A percentile compares a stretch with the other conserved stretches of the same genome.
Conservation (phyloP, 2,329 filamentous ascomycete species). For the Trichoderma afroharzianum region DNA sequence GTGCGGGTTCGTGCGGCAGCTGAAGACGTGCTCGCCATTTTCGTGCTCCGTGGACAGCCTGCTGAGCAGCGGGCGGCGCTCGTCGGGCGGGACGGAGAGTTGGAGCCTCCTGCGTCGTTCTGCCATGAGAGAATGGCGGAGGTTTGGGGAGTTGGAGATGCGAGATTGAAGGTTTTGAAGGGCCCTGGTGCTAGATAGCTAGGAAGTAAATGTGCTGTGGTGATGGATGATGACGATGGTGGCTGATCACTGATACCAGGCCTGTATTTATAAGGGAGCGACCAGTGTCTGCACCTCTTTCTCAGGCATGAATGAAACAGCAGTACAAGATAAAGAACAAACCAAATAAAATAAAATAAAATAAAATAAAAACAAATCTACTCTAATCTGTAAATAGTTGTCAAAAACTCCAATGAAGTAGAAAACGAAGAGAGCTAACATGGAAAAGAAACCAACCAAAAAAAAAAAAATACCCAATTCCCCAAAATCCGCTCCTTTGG, state of each 20-base stretch:
- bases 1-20: conserved; percentile 56
- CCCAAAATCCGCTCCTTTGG: background rate
- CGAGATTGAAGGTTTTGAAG: background rate
- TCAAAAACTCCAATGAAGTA: background rate
- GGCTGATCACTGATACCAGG: background rate
- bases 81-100: conserved; percentile 29
- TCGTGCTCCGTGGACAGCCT: conserved; percentile 30
- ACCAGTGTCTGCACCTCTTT: background rate
- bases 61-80: conserved; percentile 36
- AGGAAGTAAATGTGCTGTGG: background rate
- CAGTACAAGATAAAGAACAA: background rate
- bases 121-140: conserved; percentile 17
- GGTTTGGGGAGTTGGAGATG: background rate
- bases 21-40: conserved; percentile 41
- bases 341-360: background rate
- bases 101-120: conserved; percentile 30
- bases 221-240: background rate
- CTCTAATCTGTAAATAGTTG: background rate
- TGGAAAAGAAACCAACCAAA: background rate
- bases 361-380: background rate
- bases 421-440: background rate
- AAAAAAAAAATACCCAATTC: background rate
- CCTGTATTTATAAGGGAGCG: background rate
- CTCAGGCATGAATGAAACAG: background rate
- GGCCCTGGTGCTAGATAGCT: background rate